A percentile compares a stretch with the other conserved stretches of the same genome.
Conservation (phyloP, 179 eudicot species). For the Drosera spatulata region DNA sequence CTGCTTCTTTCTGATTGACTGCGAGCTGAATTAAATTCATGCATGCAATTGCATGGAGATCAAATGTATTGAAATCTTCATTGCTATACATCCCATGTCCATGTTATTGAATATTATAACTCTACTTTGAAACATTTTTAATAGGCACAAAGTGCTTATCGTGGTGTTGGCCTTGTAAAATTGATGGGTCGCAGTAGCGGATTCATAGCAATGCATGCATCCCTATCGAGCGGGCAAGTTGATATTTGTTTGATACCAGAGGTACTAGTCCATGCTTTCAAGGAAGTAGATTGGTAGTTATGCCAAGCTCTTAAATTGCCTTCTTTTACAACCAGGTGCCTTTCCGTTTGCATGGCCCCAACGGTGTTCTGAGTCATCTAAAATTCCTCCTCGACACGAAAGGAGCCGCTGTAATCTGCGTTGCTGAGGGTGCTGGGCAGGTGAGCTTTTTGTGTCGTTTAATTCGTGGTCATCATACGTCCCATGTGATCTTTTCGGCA, state of each 20-base stretch:
- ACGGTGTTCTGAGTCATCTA: conserved; percentile 86
- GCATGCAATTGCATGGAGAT: background rate
- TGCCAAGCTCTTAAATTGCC: background rate
- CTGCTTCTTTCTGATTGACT: background rate
- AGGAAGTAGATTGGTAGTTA: conserved; percentile 1
- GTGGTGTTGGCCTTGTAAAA: conserved; percentile 91
- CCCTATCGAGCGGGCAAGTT: conserved; percentile 98
- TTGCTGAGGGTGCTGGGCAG: conserved; percentile 99
- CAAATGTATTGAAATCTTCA: no score
- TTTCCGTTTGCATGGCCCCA: conserved; percentile 81
- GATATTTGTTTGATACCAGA: conserved; percentile 98
- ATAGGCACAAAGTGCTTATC: conserved; percentile 99
- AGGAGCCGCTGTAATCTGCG: conserved; percentile 96
- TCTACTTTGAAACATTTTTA: background rate
- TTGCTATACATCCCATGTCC: background rate
- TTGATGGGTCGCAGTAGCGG: conserved; percentile 99
- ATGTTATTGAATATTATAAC: background rate
- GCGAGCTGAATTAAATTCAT: background rate
- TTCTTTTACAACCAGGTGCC: conserved; percentile 44
- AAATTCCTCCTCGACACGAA: conserved; percentile 75
- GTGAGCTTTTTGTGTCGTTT: conserved; percentile 23
- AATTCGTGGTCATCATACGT: background rate
- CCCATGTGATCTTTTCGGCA: background rate
- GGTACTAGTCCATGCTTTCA: conserved; percentile 34
- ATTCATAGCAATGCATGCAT: conserved; percentile 97